phyloP scores from a whole-genome alignment of 1,139 yeast genomes.

The Yamadazyma dendronema region DNA sequence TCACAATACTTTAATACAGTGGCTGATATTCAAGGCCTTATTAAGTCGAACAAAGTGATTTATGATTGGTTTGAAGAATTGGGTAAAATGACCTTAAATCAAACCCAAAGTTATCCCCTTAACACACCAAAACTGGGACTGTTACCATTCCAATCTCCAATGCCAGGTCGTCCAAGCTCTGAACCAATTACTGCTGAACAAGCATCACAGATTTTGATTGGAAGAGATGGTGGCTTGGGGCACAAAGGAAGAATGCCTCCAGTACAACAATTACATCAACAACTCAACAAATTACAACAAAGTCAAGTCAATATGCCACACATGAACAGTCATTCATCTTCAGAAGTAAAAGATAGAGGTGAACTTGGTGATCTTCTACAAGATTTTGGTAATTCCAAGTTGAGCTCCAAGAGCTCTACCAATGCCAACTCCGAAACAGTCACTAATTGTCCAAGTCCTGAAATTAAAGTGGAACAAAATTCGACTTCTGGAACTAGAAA shows the following conservation, averaged over 20 bases:
- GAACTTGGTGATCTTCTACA: slow-evolving; percentile 14
- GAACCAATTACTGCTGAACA: slow-evolving; percentile 2
- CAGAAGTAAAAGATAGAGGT: slow-evolving; percentile 9
- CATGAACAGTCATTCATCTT: slow-evolving; percentile 8
- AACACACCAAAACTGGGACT: no score
- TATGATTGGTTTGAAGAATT: slow-evolving; percentile 18
- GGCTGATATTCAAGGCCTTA: slow-evolving; percentile 8
- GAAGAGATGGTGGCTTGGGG: not conserved
- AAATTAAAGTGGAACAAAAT: slow-evolving; percentile 1
- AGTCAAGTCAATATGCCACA: slow-evolving; percentile 10
- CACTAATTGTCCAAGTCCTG: slow-evolving; percentile 12
- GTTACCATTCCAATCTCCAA: not conserved
- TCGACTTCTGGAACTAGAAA: not conserved
- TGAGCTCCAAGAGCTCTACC: slow-evolving; percentile 15
- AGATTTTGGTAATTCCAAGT: slow-evolving; percentile 17
- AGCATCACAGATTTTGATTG: not conserved
- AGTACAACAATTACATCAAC: slow-evolving; percentile 13
- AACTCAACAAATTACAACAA: slow-evolving; percentile 13
- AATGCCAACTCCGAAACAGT: slow-evolving; percentile 12
- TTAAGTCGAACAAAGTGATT: slow-evolving; percentile 13
- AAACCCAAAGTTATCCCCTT: no score
- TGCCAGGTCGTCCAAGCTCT: slow-evolving; percentile 4
- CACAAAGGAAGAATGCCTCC: slow-evolving; percentile 3
- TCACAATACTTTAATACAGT: slow-evolving; percentile 9
- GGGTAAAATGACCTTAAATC: slow-evolving; percentile 7